Percentiles rank a stretch among this genome's conserved stretches.
These are phyloP conservation scores for Neoboletus brunneissimus DNA, from an alignment of 768 basidiomycete genomes.

Conservation along the genomic window DNA sequence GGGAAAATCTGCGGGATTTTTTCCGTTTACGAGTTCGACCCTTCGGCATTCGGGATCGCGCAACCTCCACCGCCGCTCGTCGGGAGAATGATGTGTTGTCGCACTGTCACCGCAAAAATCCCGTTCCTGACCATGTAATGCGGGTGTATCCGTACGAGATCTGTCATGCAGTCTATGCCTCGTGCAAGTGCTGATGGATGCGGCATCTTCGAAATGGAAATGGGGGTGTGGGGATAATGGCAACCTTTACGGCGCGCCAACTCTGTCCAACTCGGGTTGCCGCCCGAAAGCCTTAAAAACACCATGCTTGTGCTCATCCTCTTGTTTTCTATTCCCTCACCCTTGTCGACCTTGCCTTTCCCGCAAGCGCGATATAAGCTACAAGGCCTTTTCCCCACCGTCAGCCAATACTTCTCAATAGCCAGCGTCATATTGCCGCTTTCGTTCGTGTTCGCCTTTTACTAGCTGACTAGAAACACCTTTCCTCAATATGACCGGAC, in stretches of 20 bases:
- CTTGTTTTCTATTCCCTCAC: neutral
- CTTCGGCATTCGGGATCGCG: neutral
- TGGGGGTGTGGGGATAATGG: conserved; percentile 11
- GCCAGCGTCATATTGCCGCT: neutral
- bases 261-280: neutral
- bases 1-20: neutral
- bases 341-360: neutral
- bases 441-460: neutral
- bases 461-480: neutral
- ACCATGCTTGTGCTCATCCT: neutral
- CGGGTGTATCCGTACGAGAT: conserved; percentile 3
- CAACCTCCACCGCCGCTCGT: neutral
- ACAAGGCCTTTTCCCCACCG: neutral
- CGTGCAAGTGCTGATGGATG: conserved; percentile 24
- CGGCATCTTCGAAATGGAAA: conserved; percentile 18
- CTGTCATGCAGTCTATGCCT: conserved; percentile 18
- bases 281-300: conserved; percentile 7
- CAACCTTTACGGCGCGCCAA: conserved; percentile 14
- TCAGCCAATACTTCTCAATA: neutral
- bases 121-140: conserved; percentile 1
- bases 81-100: neutral
- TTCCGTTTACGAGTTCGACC: neutral
- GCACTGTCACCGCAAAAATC: conserved; percentile 6
- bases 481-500: neutral
- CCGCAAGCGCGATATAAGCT: neutral